Base-by-base conservation (phyloP, 805 yeast genomes). In the Suhomyces sp. region DNA sequence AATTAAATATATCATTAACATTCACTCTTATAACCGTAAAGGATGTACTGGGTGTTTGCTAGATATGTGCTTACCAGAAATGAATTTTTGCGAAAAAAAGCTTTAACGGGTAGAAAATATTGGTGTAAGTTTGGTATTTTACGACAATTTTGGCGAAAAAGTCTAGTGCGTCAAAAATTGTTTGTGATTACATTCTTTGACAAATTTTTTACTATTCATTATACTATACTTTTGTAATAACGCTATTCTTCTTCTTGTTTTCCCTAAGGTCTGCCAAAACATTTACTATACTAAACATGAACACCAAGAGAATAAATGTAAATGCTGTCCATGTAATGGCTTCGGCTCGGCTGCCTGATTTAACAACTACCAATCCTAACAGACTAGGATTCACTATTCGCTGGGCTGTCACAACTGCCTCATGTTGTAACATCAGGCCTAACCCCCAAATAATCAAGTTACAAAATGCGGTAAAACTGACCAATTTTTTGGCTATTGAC, bases 251-350 rank as follows among this genome's bases (percentile, higher is more conserved):
- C 2, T 31, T 31, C 6, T n/a, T n/a, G n/a, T 31, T n/a, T 6
- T 13, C 35, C n/a, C 35, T 6, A 31, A 31, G 15, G 21, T 44
- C 47, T 6, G n/a, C 19, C 15, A 27, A 21, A 19, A 44, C 40
- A 15, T 17, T 19, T 1, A 27, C 25, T 7, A 44, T 13, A 15
- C 35, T 29, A n/a, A 21, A 19, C 4, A 48, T 9, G 20, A 41
- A 67, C 6, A 74, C 74, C 2, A 80, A 54, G 4, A 75, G 44
- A 27, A 78, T 53, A 55, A 84, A 79, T 1, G 80, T 58, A 61
- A 85, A 84, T 2, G 82, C 75, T 6, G 78, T 69, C 90, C 90
- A 85, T 0, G 84, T 71, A 78, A 85, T 75, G 0, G 82, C 76
- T 22, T 76, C 75, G 0, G 87, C 85, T 53, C 83, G 74, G 1